Conservation (phyloP, 148 eudicot genomes). For the Linanthus parryae region DNA sequence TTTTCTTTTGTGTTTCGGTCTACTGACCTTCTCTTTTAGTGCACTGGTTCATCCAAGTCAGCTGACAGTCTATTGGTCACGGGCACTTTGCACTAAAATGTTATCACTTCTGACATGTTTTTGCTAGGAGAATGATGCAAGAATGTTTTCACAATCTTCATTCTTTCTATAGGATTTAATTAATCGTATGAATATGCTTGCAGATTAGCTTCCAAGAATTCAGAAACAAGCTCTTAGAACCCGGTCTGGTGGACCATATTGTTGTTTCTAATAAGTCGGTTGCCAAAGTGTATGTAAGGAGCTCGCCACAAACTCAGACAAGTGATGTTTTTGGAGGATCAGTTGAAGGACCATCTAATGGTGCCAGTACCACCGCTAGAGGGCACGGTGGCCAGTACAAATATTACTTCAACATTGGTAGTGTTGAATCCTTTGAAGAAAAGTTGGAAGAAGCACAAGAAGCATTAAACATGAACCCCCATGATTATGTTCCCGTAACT, state of each 20-base stretch:
- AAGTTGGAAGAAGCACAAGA: slow-evolving; percentile 88
- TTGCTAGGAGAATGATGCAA: too few relatives aligned
- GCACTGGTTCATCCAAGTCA: too few relatives aligned
- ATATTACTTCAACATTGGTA: slow-evolving; percentile 73
- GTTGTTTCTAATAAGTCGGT: slow-evolving; percentile 72
- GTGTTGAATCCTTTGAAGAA: slow-evolving; percentile 82
- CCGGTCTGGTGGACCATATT: slow-evolving; percentile 80
- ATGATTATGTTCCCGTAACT: slow-evolving; percentile 72
- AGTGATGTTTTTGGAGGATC: slow-evolving; percentile 16
- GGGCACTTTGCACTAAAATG: too few relatives aligned
- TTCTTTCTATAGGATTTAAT: too few relatives aligned
- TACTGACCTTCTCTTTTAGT: too few relatives aligned
- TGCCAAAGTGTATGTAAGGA: slow-evolving; percentile 78
- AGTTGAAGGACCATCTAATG: slow-evolving; percentile 32
- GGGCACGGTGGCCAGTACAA: slow-evolving; percentile 49
- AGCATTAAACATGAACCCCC: slow-evolving; percentile 63
- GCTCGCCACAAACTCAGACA: slow-evolving; percentile 42
- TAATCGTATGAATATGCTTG: slow-evolving; percentile 16
- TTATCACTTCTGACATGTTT: too few relatives aligned
- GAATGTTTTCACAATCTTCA: too few relatives aligned
- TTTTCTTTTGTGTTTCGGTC: too few relatives aligned
- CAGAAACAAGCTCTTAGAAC: slow-evolving; percentile 86
- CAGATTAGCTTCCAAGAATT: slow-evolving; percentile 99
- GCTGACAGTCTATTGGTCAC: too few relatives aligned
- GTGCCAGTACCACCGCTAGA: slow-evolving; percentile 24